phyloP scores from a whole-genome alignment of 2,329 filamentous ascomycete species.

The Akanthomyces muscarius region DNA sequence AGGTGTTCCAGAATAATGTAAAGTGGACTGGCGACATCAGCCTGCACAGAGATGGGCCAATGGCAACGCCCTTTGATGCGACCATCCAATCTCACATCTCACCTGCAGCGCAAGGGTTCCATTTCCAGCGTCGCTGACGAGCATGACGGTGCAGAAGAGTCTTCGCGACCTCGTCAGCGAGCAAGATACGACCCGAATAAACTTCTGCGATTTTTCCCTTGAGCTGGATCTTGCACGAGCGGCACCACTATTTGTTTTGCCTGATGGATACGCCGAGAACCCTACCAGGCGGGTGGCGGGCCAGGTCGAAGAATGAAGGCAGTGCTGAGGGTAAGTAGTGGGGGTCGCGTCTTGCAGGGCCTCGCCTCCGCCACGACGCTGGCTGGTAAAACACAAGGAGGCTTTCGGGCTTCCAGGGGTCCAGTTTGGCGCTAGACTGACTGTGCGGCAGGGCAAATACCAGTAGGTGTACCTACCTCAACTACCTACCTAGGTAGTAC shows the following conservation, averaged over 20 bases:
- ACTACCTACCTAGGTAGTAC: too few relatives aligned
- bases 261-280: neutral
- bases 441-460: too few relatives aligned
- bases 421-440: neutral
- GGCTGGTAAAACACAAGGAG: too few relatives aligned
- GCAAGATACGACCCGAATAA: neutral
- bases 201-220: neutral
- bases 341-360: neutral
- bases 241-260: neutral
- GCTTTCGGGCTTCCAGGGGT: neutral
- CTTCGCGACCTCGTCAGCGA: neutral
- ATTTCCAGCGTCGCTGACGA: neutral
- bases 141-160: neutral
- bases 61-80: neutral
- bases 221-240: neutral
- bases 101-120: constrained; percentile 1
- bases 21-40: neutral
- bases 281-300: neutral
- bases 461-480: too few relatives aligned
- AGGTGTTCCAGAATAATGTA: neutral
- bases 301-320: neutral
- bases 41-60: neutral
- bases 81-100: constrained; percentile 1
- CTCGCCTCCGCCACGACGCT: neutral
- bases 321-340: neutral